Evolutionary conservation across 495 filamentous ascomycete species (phyloP).

Genomic region (Neurospora sp.): DNA sequence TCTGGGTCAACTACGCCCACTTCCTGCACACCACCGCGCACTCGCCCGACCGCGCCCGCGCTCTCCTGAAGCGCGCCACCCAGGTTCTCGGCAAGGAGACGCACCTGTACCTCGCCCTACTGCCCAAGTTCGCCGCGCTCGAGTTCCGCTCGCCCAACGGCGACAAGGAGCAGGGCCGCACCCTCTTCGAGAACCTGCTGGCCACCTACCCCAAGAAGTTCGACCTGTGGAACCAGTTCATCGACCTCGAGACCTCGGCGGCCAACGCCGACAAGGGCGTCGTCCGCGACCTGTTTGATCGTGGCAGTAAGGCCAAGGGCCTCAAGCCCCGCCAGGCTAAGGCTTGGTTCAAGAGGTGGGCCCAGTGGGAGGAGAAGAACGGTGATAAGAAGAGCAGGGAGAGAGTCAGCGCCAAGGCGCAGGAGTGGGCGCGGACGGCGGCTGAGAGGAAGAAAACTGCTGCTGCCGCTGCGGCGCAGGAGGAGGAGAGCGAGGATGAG

Average conservation of each 20-base stretch:
- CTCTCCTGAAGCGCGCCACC: constrained; percentile 72
- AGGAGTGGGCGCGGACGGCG: constrained; percentile 44
- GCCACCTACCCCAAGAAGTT: constrained; percentile 76
- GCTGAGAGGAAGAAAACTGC: constrained; percentile 20
- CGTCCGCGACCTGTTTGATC: constrained; percentile 67
- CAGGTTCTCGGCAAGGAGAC: constrained; percentile 58
- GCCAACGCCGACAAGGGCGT: constrained; percentile 47
- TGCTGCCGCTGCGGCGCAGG: constrained; percentile 5
- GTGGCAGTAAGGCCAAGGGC: constrained; percentile 59
- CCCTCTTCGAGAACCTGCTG: constrained; percentile 83
- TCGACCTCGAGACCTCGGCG: constrained; percentile 67
- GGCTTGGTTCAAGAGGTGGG: constrained; percentile 77
- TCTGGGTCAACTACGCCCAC: constrained; percentile 91
- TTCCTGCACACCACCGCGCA: constrained; percentile 69
- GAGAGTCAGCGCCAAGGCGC: constrained; percentile 62
- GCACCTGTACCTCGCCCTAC: constrained; percentile 64
- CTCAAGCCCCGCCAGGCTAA: constrained; percentile 64
- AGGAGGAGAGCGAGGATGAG: constrained; percentile 13
- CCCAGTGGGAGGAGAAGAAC: constrained; percentile 64
- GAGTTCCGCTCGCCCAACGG: constrained; percentile 81
- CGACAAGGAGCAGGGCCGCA: constrained; percentile 83
- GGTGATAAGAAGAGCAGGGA: constrained; percentile 63
- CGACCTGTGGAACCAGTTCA: constrained; percentile 83
- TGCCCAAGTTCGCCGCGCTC: constrained; percentile 77
- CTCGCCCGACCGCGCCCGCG: constrained; percentile 63